A percentile compares a stretch with the other conserved stretches of the same genome.
These are phyloP conservation scores for Sextonia rubra DNA, from an alignment of 164 flowering plant species.

Conservation along the genomic window DNA sequence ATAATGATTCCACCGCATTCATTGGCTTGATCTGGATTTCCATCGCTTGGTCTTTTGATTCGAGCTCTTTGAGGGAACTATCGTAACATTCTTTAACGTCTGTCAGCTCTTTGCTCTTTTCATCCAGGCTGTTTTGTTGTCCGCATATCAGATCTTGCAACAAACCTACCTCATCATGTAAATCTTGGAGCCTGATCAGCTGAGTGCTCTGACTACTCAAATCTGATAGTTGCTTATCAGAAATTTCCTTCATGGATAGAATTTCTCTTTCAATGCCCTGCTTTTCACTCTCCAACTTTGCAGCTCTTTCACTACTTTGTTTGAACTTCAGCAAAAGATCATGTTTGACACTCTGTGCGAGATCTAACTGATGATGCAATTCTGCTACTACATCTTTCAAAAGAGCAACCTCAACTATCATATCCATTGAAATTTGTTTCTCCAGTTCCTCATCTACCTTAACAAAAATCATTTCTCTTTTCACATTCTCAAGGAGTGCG, in stretches of 20 bases:
- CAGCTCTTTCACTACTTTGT: constrained; percentile 18
- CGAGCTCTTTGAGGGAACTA: neutral
- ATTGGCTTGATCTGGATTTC: neutral
- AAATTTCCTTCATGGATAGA: constrained; percentile 32
- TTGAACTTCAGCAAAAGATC: constrained; percentile 26
- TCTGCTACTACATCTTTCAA: constrained; percentile 30
- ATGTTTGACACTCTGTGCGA: constrained; percentile 13
- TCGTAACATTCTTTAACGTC: neutral
- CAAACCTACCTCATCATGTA: neutral
- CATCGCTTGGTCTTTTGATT: neutral
- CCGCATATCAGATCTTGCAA: neutral
- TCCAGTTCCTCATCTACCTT: constrained; percentile 38
- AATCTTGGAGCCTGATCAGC: neutral
- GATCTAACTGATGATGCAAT: constrained; percentile 4
- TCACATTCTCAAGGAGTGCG: constrained; percentile 35
- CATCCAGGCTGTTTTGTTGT: neutral
- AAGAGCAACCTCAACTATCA: constrained; percentile 29
- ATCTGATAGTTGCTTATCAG: constrained; percentile 3
- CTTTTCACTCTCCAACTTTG: constrained; percentile 26
- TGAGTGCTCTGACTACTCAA: neutral
- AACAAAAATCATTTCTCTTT: constrained; percentile 38
- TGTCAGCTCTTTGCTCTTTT: neutral
- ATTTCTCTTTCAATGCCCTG: constrained; percentile 26
- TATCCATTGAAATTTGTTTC: constrained; percentile 32
- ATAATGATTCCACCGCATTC: neutral